Evolutionary conservation across 2,329 filamentous ascomycete species (phyloP), one percentile per base, ranked within the genome.

Genomic region (Xylaria sp.): DNA sequence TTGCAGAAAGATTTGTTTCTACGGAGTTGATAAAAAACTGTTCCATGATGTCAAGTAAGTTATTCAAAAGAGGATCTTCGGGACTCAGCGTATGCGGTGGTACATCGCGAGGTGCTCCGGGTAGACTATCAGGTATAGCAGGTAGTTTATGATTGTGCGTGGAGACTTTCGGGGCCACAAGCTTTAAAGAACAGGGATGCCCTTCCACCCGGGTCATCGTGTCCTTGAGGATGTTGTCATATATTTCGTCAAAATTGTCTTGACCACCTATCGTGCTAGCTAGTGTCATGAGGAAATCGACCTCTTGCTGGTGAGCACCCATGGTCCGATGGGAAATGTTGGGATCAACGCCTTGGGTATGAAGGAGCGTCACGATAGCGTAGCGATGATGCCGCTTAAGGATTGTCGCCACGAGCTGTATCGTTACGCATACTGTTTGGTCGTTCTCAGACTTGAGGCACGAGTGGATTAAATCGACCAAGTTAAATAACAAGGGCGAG

Each of bases 1-100:
- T 98, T 1, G 98, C 85, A 0, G 92, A 92, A 3, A 99, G 83
- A 74, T 99, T 99, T 2, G 92, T 94, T 74, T 98, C 94, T 2
- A 98, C 90, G 2, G 94, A 91, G 75, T 99, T 99, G 5, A 93
- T 87, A 74, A 98, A 94, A 76, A 98, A 99, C 0, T 87, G 90
- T 54, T 91, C 87, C 12, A 99, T 81, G 8, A 95, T 85, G 52
- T 92, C 90, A 10, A 92, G 82, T 1, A 92, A 83, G 9, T 92
- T 89, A 78, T 88, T 89, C 56, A 90, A 84, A 44, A 90, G 86
- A 52, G 86, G 89, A 73, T 90, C 90, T 64, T 89, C 88, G 1
- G 84, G 85, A 63, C 86, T 86, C 20, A 93, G 83, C 5, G 89
- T 89, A 75, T 92, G 90, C 41, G 81, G 85, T 55, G 82, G 85